These are phyloP conservation scores for Cladophialophora carrionii DNA, from an alignment of 2,329 filamentous ascomycete genomes.

Conservation along the genomic window DNA sequence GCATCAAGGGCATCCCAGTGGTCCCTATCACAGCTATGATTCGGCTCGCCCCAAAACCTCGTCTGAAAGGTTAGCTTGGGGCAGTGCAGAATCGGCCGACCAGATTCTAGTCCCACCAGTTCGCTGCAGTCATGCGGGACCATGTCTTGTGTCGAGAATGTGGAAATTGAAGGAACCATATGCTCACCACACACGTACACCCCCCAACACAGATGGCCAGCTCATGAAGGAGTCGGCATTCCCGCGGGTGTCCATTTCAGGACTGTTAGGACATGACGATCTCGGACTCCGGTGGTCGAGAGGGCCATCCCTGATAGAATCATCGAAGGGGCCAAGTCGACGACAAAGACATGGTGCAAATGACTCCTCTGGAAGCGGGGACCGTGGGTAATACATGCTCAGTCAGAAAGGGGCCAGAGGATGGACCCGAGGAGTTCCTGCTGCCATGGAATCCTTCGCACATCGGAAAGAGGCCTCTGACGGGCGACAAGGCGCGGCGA, in stretches of 20 bases:
- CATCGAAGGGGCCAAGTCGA: background rate
- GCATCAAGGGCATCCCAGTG: background rate
- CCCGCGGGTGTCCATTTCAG: background rate
- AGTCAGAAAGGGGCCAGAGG: background rate
- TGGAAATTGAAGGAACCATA: slow-evolving; percentile 5
- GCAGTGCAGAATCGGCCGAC: background rate
- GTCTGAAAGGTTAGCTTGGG: background rate
- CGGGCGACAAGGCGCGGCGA: background rate
- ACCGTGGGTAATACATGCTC: background rate
- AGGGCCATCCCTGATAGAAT: background rate
- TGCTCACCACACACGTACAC: background rate
- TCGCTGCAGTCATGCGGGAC: background rate
- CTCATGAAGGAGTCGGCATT: background rate
- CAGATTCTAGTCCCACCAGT: background rate
- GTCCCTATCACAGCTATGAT: background rate
- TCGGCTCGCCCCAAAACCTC: background rate
- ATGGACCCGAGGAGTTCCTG: background rate
- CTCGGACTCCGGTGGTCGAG: background rate
- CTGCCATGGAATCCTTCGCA: background rate
- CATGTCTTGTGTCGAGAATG: background rate
- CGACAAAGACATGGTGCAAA: background rate
- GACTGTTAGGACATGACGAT: background rate
- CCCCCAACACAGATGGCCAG: background rate
- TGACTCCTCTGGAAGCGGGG: background rate
- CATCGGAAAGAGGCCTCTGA: background rate